phyloP scores from a whole-genome alignment of 345 rosid genomes.

The Cardamine resedifolia region DNA sequence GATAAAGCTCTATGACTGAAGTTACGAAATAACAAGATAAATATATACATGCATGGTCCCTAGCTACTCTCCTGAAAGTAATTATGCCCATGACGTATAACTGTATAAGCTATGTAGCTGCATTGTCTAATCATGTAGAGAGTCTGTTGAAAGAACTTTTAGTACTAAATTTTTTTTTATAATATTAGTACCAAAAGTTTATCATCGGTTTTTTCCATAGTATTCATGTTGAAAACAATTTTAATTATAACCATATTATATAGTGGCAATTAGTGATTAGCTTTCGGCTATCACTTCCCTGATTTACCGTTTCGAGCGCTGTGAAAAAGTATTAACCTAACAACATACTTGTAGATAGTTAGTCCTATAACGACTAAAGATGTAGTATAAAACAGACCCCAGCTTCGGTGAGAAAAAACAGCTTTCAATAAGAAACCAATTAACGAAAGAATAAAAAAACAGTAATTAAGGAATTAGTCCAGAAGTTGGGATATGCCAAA shows the following conservation, averaged over 20 bases:
- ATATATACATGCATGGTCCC: neutral
- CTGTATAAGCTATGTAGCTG: neutral
- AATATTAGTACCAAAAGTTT: neutral
- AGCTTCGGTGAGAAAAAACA: conserved; percentile 3
- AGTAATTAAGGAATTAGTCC: neutral
- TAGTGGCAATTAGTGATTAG: neutral
- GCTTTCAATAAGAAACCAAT: conserved; percentile 6
- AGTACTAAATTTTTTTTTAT: neutral
- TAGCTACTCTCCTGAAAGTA: neutral
- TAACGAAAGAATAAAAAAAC: neutral
- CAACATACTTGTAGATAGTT: neutral
- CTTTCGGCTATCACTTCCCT: conserved; percentile 6
- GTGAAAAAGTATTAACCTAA: conserved; percentile 2
- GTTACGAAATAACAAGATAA: too few species aligned
- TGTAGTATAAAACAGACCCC: neutral
- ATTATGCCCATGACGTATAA: neutral
- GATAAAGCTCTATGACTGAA: neutral
- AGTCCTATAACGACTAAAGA: neutral
- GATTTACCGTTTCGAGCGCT: conserved; percentile 18
- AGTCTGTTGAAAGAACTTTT: too few species aligned
- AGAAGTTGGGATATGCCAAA: neutral
- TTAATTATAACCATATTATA: neutral
- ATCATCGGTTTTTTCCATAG: neutral
- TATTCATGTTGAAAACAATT: neutral
- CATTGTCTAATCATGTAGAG: neutral